Evolutionary conservation across 106 monocot species (phyloP).

Genomic region (Allium fistulosum): DNA sequence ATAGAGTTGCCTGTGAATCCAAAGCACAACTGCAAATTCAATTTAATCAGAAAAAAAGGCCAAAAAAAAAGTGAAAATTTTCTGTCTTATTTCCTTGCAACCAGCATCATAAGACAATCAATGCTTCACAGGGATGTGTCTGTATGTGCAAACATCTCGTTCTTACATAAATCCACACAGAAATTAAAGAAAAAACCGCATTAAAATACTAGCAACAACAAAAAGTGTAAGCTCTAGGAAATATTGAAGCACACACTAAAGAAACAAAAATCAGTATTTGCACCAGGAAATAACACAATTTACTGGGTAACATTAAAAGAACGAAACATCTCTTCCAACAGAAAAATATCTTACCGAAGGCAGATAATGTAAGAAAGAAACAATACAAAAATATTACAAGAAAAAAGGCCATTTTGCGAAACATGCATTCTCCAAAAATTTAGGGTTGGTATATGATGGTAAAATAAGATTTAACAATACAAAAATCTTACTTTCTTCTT

Average conservation of each 20-base stretch:
- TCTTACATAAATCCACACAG: too few species aligned
- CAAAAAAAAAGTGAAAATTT: too few species aligned
- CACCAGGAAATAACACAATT: background rate
- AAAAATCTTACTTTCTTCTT: conserved; percentile 62
- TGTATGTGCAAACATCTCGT: too few species aligned
- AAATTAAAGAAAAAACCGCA: background rate
- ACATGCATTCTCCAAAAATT: too few species aligned
- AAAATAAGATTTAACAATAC: too few species aligned
- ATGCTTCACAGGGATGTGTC: too few species aligned
- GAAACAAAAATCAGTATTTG: background rate
- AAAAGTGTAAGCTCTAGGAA: background rate
- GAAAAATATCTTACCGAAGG: background rate
- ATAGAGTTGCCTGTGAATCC: conserved; percentile 57
- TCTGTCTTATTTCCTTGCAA: too few species aligned
- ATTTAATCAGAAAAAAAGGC: background rate
- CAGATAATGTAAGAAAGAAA: too few species aligned
- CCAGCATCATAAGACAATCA: too few species aligned
- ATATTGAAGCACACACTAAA: background rate
- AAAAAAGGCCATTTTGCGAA: too few species aligned
- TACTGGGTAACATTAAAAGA: background rate
- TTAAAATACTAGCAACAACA: background rate
- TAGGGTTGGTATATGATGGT: too few species aligned
- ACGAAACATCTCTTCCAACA: background rate
- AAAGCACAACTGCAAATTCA: conserved; percentile 55
- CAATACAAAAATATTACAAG: too few species aligned